phyloP scores from a whole-genome alignment of 805 yeast genomes.

The Spathaspora arborariae region DNA sequence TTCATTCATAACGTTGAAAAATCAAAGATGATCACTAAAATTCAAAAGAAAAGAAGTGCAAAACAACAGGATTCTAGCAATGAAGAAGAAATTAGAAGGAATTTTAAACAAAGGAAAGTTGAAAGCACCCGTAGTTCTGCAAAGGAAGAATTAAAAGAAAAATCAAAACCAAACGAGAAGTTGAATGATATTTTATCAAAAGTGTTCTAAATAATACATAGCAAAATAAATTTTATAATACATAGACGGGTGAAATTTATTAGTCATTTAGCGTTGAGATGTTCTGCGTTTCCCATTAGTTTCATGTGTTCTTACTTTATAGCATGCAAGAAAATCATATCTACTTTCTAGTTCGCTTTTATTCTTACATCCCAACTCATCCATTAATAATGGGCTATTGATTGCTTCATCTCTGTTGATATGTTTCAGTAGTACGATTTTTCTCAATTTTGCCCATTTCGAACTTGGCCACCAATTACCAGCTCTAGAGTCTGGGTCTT shows the following conservation, averaged over 20 bases:
- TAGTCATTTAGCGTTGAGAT: background rate
- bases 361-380: constrained; percentile 22
- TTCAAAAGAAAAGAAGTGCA: constrained; percentile 46
- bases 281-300: background rate
- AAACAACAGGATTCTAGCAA: constrained; percentile 13
- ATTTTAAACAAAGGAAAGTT: constrained; percentile 68
- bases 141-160: constrained; percentile 39
- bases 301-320: constrained; percentile 4
- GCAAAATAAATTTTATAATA: background rate
- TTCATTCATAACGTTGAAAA: constrained; percentile 82
- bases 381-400: constrained; percentile 23
- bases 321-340: constrained; percentile 21
- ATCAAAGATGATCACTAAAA: constrained; percentile 73
- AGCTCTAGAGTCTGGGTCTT: background rate
- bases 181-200: constrained; percentile 48
- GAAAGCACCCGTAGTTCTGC: constrained; percentile 67
- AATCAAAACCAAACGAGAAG: constrained; percentile 36
- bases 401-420: constrained; percentile 25
- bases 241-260: background rate
- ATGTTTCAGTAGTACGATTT: constrained; percentile 23
- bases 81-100: constrained; percentile 45
- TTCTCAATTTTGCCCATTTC: constrained; percentile 31
- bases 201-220: constrained; percentile 35
- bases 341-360: constrained; percentile 29
- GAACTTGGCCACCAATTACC: constrained; percentile 22